Base-by-base conservation (phyloP, 2,329 filamentous ascomycete genomes). In the Trichoderma afroharzianum region DNA sequence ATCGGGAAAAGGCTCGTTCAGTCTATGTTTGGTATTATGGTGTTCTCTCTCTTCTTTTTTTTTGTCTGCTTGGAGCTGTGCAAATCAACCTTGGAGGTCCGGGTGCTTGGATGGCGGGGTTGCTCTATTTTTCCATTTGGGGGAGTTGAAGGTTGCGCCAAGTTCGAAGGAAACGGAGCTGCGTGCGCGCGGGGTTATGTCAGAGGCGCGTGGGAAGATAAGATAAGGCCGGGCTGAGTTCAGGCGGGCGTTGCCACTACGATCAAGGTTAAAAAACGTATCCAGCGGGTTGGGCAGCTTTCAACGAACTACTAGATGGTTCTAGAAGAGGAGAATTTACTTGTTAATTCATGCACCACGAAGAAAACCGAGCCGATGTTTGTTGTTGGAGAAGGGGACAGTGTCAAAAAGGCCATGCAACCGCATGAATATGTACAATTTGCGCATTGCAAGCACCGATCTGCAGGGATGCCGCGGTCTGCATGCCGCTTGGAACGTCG, bases 91-190 rank as follows among this genome's bases (percentile, higher is more conserved):
- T 59, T 32, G 6, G 43, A 57, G 68, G 57, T 62, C 67, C 47
- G 18, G 68, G 24, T 57, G 61, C 14, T 59, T 50, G 50, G 70
- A 71, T 61, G 55, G 70, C 70, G 70, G 70, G 70, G 70, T 71
- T 71, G 70, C 70, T 67, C 70, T 67, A 71, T 71, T 71, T 71
- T 71, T 62, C 55, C 55, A 12, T 36, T 64, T 70, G n/a, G 57
- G 68, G 68, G 59, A 33, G 24, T 26, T 47, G 24, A 58, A 67
- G 53, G 32, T 26, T 55, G 70, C 62, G 68, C 62, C 55, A n/a
- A 43, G 33, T 21, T 47, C 61, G 14, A 47, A 61, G 14, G 28
- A 64, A 63, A 32, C 50, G 47, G 15, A 43, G 61, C 32, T 58
- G 68, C 30, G 33, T 36, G 59, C 14, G 59, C 70, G 70, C 70